phyloP scores from a whole-genome alignment of 129 eudicot genomes.

The Arctium minus region DNA sequence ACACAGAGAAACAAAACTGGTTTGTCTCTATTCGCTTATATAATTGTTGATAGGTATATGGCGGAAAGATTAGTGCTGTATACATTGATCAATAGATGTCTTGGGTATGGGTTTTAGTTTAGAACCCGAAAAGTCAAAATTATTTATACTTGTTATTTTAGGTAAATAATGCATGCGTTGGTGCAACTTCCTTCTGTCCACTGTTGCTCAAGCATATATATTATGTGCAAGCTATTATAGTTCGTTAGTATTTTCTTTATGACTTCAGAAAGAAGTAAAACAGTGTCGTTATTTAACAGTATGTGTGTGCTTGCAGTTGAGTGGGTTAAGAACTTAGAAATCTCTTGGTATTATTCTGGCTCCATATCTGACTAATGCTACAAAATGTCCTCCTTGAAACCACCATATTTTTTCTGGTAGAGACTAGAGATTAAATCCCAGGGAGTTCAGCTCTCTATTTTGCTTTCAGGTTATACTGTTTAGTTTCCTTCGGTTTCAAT shows the following conservation, averaged over 20 bases:
- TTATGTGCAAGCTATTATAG: neutral
- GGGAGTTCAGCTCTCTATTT: neutral
- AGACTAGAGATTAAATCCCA: neutral
- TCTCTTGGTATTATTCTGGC: neutral
- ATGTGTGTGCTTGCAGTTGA: neutral
- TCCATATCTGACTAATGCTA: neutral
- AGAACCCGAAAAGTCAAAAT: neutral
- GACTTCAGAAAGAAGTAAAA: neutral
- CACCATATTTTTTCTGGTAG: neutral
- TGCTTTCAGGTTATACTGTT: neutral
- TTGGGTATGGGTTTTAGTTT: neutral
- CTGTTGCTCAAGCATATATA: neutral
- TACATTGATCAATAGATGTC: neutral
- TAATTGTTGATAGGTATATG: neutral
- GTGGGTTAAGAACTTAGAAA: no score
- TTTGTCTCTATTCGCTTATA: neutral
- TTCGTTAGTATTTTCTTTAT: neutral
- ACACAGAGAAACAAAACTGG: neutral
- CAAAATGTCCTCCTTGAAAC: neutral
- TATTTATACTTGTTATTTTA: neutral
- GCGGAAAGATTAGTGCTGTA: neutral
- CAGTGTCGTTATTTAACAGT: neutral
- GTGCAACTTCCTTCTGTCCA: neutral
- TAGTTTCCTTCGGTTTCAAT: neutral
- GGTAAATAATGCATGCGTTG: constrained; percentile 7